A percentile compares a stretch with the other conserved stretches of the same genome.
These are phyloP conservation scores for Dipteronia sinensis DNA, from an alignment of 345 rosid genomes.

Conservation along the genomic window DNA sequence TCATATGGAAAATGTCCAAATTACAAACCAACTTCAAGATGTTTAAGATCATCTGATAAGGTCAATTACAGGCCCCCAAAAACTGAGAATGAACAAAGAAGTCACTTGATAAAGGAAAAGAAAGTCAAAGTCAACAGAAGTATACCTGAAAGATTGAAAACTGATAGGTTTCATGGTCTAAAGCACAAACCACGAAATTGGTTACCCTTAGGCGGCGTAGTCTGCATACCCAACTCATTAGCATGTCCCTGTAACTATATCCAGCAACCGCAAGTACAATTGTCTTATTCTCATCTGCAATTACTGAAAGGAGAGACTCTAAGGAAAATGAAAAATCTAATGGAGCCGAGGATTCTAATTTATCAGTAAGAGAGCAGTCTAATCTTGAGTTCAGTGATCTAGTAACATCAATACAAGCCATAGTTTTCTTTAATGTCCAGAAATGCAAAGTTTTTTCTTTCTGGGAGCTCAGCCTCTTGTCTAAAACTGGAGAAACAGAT, in stretches of 20 bases:
- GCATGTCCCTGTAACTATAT: slow-evolving; percentile 88
- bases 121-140: background rate
- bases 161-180: slow-evolving; percentile 78
- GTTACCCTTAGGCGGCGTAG: slow-evolving; percentile 64
- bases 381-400: slow-evolving; percentile 33
- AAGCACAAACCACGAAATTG: slow-evolving; percentile 84
- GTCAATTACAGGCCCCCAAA: background rate
- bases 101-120: background rate
- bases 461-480: slow-evolving; percentile 30
- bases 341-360: slow-evolving; percentile 29
- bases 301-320: slow-evolving; percentile 62
- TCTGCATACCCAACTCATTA: slow-evolving; percentile 98
- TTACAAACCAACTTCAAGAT: background rate
- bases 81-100: background rate
- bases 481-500: slow-evolving; percentile 20
- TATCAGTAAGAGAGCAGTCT: slow-evolving; percentile 39
- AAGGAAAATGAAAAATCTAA: slow-evolving; percentile 57
- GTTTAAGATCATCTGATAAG: background rate
- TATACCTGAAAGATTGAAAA: slow-evolving; percentile 75
- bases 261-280: slow-evolving; percentile 87
- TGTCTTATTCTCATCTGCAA: slow-evolving; percentile 69
- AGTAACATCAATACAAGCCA: slow-evolving; percentile 45
- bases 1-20: background rate
- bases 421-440: slow-evolving; percentile 39
- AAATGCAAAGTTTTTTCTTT: slow-evolving; percentile 38